Conservation (phyloP, 768 basidiomycete species). For the Psilocybe sp. region DNA sequence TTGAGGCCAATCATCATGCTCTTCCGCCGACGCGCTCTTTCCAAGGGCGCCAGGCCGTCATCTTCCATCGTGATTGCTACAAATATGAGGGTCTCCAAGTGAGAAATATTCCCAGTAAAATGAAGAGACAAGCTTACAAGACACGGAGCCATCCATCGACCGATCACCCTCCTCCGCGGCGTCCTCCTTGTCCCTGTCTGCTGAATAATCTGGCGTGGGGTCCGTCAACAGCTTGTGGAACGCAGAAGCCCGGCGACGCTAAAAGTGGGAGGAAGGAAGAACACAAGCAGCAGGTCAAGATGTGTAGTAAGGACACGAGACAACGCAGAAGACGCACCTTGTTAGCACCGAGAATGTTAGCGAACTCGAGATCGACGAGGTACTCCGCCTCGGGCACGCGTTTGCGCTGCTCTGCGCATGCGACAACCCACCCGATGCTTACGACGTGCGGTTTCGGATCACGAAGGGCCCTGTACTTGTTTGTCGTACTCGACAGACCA, state of each 20-base stretch:
- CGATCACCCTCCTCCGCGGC: conserved; percentile 31
- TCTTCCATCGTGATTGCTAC: conserved; percentile 39
- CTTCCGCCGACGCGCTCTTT: conserved; percentile 59
- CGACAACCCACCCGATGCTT: conserved; percentile 87
- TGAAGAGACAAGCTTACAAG: conserved; percentile 31
- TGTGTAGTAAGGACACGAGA: not conserved
- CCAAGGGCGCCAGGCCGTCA: conserved; percentile 65
- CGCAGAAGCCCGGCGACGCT: conserved; percentile 71
- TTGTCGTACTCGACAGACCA: conserved; percentile 70
- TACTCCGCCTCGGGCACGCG: conserved; percentile 65
- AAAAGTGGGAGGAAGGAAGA: conserved; percentile 6
- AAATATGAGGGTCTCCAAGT: conserved; percentile 12
- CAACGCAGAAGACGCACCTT: conserved; percentile 44
- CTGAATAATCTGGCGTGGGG: conserved; percentile 21
- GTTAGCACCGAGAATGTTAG: conserved; percentile 56
- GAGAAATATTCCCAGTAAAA: conserved; percentile 4
- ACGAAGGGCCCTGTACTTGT: conserved; percentile 64
- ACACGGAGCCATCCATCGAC: conserved; percentile 43
- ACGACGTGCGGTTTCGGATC: conserved; percentile 75
- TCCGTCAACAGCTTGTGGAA: conserved; percentile 58
- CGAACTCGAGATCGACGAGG: conserved; percentile 59
- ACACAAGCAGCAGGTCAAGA: not conserved
- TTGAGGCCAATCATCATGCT: conserved; percentile 30
- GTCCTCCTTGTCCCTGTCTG: conserved; percentile 21
- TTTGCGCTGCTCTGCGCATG: conserved; percentile 69